phyloP scores from a whole-genome alignment of 192 early-diverging fungal genomes.

The Spizellomyces sp. region DNA sequence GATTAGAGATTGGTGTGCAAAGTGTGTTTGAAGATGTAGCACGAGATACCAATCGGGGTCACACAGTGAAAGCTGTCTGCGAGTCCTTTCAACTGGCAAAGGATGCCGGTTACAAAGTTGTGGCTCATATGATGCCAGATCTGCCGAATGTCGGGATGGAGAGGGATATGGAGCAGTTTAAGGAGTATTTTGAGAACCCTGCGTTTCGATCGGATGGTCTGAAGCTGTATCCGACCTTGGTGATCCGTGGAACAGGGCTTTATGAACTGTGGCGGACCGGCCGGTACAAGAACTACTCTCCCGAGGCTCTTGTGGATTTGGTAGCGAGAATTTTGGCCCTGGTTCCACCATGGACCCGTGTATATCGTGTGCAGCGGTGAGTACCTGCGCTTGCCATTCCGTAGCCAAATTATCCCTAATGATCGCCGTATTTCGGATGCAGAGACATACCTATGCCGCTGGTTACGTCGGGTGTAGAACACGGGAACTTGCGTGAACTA shows the following conservation, averaged over 20 bases:
- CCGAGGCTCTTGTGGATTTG: conserved; percentile 92
- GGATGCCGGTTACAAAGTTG: conserved; percentile 98
- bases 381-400: neutral
- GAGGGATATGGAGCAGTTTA: conserved; percentile 98
- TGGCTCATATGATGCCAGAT: conserved; percentile 99
- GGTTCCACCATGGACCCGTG: conserved; percentile 98
- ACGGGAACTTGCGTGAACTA: conserved; percentile 95
- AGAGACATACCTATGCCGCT: conserved; percentile 99
- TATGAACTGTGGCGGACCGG: conserved; percentile 99
- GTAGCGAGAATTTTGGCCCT: conserved; percentile 93
- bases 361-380: conserved; percentile 94
- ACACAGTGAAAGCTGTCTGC: conserved; percentile 96
- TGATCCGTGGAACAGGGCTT: conserved; percentile 94
- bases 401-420: neutral
- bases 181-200: conserved; percentile 95
- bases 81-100: conserved; percentile 98
- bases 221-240: conserved; percentile 97
- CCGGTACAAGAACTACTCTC: conserved; percentile 96
- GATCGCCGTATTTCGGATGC: neutral
- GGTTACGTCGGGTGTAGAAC: conserved; percentile 96
- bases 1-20: conserved; percentile 98
- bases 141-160: conserved; percentile 99
- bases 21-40: conserved; percentile 99
- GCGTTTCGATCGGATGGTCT: conserved; percentile 97
- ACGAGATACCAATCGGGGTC: conserved; percentile 96